Evolutionary conservation across 352 stramenopile species (phyloP).

Genomic region (Globisporangium emineosum): DNA sequence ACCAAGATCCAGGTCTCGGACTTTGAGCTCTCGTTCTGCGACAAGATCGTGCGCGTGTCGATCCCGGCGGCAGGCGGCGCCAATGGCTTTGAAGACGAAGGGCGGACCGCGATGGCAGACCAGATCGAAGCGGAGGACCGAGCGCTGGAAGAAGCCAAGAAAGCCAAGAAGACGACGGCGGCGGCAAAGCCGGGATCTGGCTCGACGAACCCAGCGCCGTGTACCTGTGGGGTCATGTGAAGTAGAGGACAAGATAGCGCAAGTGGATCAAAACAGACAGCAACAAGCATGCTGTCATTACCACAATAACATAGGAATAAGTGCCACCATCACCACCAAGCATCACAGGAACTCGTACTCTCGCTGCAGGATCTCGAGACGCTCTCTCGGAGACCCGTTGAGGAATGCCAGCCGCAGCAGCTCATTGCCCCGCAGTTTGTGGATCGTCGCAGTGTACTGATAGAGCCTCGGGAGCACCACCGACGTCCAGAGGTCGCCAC

Average conservation of each 20-base stretch:
- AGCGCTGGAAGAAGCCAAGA: conserved; percentile 40
- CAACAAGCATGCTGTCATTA: not conserved
- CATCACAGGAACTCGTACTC: conserved; percentile 61
- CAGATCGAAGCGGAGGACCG: conserved; percentile 78
- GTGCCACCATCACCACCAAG: not conserved
- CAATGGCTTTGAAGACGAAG: conserved; percentile 31
- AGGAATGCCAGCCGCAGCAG: conserved; percentile 56
- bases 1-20: conserved; percentile 72
- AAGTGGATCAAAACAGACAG: not conserved
- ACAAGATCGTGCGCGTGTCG: conserved; percentile 60
- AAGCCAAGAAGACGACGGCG: conserved; percentile 15
- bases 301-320: not conserved
- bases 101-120: conserved; percentile 64
- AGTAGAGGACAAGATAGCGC: not conserved
- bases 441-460: conserved; percentile 35
- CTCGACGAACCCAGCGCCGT: not conserved
- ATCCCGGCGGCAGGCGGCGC: conserved; percentile 24
- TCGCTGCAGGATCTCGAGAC: conserved; percentile 38
- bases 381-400: conserved; percentile 44
- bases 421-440: conserved; percentile 49
- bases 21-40: conserved; percentile 78
- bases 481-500: conserved; percentile 46
- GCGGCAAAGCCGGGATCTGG: not conserved
- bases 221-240: conserved; percentile 16
- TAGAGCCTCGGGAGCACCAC: conserved; percentile 72